These are phyloP conservation scores for Zasmidium angulare DNA, from an alignment of 2,329 filamentous ascomycete species.

Conservation along the genomic window DNA sequence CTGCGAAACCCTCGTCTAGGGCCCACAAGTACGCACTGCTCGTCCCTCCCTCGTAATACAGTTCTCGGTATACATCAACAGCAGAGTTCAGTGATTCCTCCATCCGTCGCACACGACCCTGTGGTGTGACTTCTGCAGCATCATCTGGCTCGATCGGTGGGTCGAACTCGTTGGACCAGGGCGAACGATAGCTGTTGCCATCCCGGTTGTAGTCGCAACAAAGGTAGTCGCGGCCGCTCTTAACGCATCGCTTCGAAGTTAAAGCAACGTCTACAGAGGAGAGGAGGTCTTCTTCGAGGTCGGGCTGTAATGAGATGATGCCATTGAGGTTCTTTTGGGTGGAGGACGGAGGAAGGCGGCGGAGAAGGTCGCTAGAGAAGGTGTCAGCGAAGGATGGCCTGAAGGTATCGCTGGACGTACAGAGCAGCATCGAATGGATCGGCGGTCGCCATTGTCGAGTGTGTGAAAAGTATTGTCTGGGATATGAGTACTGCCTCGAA, in stretches of 20 bases:
- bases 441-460: slow-evolving; percentile 35
- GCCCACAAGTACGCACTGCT: slow-evolving; percentile 99
- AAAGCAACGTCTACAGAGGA: slow-evolving; percentile 97
- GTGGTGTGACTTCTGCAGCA: slow-evolving; percentile 81
- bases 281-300: slow-evolving; percentile 94
- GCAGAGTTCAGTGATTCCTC: slow-evolving; percentile 93
- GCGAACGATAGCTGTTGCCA: slow-evolving; percentile 93
- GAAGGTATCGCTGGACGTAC: slow-evolving; percentile 49
- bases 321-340: slow-evolving; percentile 83
- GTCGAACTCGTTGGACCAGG: slow-evolving; percentile 99
- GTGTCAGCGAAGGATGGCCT: slow-evolving; percentile 11
- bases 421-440: slow-evolving; percentile 76
- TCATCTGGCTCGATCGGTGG: slow-evolving; percentile 73
- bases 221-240: slow-evolving; percentile 90
- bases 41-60: slow-evolving; percentile 96
- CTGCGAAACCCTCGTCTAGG: slow-evolving; percentile 94
- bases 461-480: neutral
- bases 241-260: slow-evolving; percentile 78
- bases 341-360: slow-evolving; percentile 92
- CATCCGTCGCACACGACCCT: slow-evolving; percentile 88
- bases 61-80: slow-evolving; percentile 92
- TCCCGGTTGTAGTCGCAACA: slow-evolving; percentile 99
- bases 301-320: slow-evolving; percentile 84
- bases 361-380: slow-evolving; percentile 81
- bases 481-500: neutral